Percentiles rank a stretch among this genome's conserved stretches.
phyloP scores from a whole-genome alignment of 2,329 filamentous ascomycete genomes.

The Fusarium armeniacum region DNA sequence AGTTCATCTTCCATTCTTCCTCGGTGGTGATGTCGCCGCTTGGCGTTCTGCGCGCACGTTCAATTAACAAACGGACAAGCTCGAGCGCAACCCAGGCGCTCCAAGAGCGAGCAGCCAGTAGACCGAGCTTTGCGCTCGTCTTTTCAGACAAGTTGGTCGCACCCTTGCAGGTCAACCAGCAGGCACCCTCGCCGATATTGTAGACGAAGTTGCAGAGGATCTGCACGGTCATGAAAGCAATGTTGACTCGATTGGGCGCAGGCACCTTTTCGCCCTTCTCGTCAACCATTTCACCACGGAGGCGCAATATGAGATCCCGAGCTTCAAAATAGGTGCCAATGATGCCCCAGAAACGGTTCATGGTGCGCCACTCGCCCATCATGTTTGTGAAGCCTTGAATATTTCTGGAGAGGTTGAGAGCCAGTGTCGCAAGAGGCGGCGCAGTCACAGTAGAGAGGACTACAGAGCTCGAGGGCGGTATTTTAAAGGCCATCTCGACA shows the following conservation, averaged over 20 bases:
- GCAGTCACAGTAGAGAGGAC: conserved; percentile 58
- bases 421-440: conserved; percentile 58
- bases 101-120: conserved; percentile 86
- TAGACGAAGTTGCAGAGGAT: conserved; percentile 76
- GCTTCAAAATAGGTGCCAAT: conserved; percentile 80
- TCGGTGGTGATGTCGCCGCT: conserved; percentile 53
- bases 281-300: conserved; percentile 55
- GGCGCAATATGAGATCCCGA: conserved; percentile 59
- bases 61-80: conserved; percentile 72
- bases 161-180: conserved; percentile 81
- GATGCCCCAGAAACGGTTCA: conserved; percentile 81
- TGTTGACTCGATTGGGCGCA: conserved; percentile 57
- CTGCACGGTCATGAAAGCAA: conserved; percentile 74
- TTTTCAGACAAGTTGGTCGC: conserved; percentile 72
- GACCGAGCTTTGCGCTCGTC: conserved; percentile 71
- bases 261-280: conserved; percentile 51
- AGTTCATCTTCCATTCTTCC: conserved; percentile 63
- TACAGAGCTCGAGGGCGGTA: conserved; percentile 65
- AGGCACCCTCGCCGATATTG: conserved; percentile 86
- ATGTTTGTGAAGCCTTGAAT: conserved; percentile 74
- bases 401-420: conserved; percentile 64
- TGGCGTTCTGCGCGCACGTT: conserved; percentile 58
- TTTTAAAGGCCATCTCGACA: conserved; percentile 65
- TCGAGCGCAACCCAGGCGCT: conserved; percentile 82
- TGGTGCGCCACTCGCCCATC: conserved; percentile 78